Percentiles rank a stretch among this genome's conserved stretches.
These are phyloP conservation scores for Carex myosuroides DNA, from an alignment of 176 grass and related monocot species.

Conservation along the genomic window DNA sequence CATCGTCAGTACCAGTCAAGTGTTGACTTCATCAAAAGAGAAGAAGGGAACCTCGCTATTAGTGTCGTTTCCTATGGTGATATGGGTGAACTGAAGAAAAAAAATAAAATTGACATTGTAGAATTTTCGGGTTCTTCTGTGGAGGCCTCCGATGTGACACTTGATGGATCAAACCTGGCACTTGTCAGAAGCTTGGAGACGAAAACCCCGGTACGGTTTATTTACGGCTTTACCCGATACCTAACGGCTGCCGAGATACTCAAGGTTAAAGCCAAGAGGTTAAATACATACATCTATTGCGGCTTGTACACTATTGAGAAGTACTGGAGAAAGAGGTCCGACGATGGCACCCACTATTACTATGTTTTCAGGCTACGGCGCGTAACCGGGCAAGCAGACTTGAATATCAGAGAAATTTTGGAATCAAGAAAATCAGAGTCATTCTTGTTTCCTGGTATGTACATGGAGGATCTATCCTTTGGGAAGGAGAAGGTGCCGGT, in stretches of 20 bases:
- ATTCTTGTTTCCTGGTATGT: slow-evolving; percentile 25
- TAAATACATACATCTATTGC: slow-evolving; percentile 51
- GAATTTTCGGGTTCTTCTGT: slow-evolving; percentile 47
- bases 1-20: slow-evolving; percentile 41
- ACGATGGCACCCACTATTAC: slow-evolving; percentile 26
- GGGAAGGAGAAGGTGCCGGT: slow-evolving; percentile 67
- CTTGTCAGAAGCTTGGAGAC: slow-evolving; percentile 75
- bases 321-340: slow-evolving; percentile 53
- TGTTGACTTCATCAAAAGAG: slow-evolving; percentile 51
- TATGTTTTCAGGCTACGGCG: slow-evolving; percentile 66
- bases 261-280: slow-evolving; percentile 36
- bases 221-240: slow-evolving; percentile 36
- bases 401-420: slow-evolving; percentile 51
- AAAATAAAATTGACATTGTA: slow-evolving; percentile 56
- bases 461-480: slow-evolving; percentile 59
- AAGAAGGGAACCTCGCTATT: slow-evolving; percentile 44
- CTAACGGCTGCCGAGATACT: not conserved
- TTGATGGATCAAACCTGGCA: slow-evolving; percentile 53
- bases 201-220: slow-evolving; percentile 67
- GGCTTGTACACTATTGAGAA: slow-evolving; percentile 77
- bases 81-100: slow-evolving; percentile 37
- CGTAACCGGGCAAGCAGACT: slow-evolving; percentile 46
- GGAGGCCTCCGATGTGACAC: slow-evolving; percentile 28
- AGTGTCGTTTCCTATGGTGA: slow-evolving; percentile 53
- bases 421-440: slow-evolving; percentile 32